Evolutionary conservation across 1,284 basidiomycete species (phyloP).

Genomic region (Moniliella sp.): DNA sequence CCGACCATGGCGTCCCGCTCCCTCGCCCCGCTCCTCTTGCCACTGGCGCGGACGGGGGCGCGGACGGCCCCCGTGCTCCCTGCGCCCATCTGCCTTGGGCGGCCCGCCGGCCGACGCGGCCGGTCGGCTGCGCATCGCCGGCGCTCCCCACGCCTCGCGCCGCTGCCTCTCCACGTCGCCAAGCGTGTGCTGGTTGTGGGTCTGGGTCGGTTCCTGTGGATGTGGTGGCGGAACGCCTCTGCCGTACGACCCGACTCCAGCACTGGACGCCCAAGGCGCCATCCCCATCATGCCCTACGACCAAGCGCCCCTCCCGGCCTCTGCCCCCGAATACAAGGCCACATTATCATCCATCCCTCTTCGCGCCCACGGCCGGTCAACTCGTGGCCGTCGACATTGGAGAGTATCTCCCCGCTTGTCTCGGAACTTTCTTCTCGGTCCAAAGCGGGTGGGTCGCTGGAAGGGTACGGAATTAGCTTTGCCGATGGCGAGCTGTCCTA

Average conservation of each 20-base stretch:
- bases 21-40: too few relatives aligned
- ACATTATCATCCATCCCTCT: slow-evolving; percentile 17
- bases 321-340: slow-evolving; percentile 19
- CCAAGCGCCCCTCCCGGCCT: slow-evolving; percentile 12
- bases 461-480: slow-evolving; percentile 18
- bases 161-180: too few relatives aligned
- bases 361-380: slow-evolving; percentile 5
- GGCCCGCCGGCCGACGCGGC: too few relatives aligned
- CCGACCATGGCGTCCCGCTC: too few relatives aligned
- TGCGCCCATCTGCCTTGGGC: too few relatives aligned
- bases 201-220: too few relatives aligned
- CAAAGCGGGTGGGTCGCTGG: slow-evolving; percentile 12
- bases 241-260: neutral
- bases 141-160: too few relatives aligned
- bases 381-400: slow-evolving; percentile 21
- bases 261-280: neutral
- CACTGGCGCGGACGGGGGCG: too few relatives aligned
- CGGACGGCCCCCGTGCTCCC: too few relatives aligned
- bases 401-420: slow-evolving; percentile 14
- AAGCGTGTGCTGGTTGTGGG: too few relatives aligned
- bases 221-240: too few relatives aligned
- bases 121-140: too few relatives aligned
- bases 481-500: slow-evolving; percentile 6
- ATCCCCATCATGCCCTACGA: slow-evolving; percentile 10
- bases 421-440: slow-evolving; percentile 18